Evolutionary conservation across 2,329 filamentous ascomycete species (phyloP), one percentile per base, ranked within the genome.

Genomic region (Arthrinium phaeospermum): DNA sequence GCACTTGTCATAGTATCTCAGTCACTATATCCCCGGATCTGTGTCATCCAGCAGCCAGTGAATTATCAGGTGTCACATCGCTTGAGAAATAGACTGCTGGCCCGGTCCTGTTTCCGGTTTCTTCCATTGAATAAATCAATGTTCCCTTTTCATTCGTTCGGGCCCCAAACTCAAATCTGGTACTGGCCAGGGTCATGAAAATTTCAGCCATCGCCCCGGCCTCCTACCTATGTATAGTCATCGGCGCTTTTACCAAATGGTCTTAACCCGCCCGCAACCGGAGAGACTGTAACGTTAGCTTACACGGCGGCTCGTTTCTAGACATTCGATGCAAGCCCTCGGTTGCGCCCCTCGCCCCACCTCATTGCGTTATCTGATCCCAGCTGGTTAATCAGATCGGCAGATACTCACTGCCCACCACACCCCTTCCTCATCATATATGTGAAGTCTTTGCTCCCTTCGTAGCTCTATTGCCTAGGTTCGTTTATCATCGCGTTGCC

Each of bases 291-390:
- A 61, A 61, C 53, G 27, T 61, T 61, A 61, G 53, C 30, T 30
- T 37, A 61, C 30, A 7, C 16, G 53, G 34, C 53, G 53, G 53
- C 34, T 61, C 53, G 27, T 61, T 61, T 61, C 53, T 19, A 37
- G 53, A 61, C 53, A 61, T 61, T 61, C 53, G 53, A 61, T 37
- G 6, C 53, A 61, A 61, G 53, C 53, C 53, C 53, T 61, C 14
- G 30, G 4, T 37, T 61, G 16, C 6, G 8, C 16, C 30, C 7
- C 53, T 30, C 16, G 30, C 53, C 44, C 67, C 67, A 30, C 67
- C 34, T 44, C 6, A 44, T 68, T 24, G 44, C 67, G n/a, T 68
- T 68, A 68, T 68, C 67, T 68, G 67, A 68, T 68, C 67, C 53
- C 53, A 61, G 53, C 53, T 61, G 53, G 53, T 19, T 61, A 61